A percentile compares a stretch with the other conserved stretches of the same genome.
Evolutionary conservation across 1,284 basidiomycete genomes (phyloP).

Genomic region (Stereum hirsutum): DNA sequence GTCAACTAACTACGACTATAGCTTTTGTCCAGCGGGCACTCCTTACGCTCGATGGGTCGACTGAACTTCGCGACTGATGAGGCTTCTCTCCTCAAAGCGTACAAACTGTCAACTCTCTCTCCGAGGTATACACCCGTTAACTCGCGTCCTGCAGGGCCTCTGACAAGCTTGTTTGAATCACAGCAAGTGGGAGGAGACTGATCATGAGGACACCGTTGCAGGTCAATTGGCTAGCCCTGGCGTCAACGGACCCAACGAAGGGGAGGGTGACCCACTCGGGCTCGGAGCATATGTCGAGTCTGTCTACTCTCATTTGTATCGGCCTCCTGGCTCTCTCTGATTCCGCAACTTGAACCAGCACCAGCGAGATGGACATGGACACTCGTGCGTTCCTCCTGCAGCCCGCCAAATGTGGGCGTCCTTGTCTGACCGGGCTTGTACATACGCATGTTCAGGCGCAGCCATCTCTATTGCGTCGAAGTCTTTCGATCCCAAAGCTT

Average conservation of each 20-base stretch:
- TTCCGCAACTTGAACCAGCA: conserved; percentile 25
- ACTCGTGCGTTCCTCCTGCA: conserved; percentile 44
- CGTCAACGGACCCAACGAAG: conserved; percentile 24
- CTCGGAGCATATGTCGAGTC: conserved; percentile 56
- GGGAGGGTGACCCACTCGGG: conserved; percentile 61
- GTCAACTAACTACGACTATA: too few relatives aligned
- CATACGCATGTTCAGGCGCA: conserved; percentile 41
- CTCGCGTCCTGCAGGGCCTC: not conserved
- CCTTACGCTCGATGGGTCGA: conserved; percentile 29
- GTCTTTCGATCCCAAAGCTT: conserved; percentile 92
- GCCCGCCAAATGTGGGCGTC: not conserved
- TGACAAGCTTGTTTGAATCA: not conserved
- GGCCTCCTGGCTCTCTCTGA: conserved; percentile 1
- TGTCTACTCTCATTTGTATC: conserved; percentile 23
- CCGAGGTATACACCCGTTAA: conserved; percentile 40
- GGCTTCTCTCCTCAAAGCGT: conserved; percentile 63
- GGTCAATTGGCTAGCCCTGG: conserved; percentile 44
- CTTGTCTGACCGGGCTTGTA: conserved; percentile 4
- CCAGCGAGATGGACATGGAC: conserved; percentile 63
- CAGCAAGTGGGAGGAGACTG: conserved; percentile 76
- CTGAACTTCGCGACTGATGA: conserved; percentile 66
- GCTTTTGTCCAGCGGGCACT: not conserved
- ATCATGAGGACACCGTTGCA: conserved; percentile 66
- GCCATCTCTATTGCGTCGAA: conserved; percentile 84
- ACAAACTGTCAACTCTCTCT: conserved; percentile 58